These are phyloP conservation scores for Millerago galiae DNA, from an alignment of 805 yeast genomes.

Conservation along the genomic window DNA sequence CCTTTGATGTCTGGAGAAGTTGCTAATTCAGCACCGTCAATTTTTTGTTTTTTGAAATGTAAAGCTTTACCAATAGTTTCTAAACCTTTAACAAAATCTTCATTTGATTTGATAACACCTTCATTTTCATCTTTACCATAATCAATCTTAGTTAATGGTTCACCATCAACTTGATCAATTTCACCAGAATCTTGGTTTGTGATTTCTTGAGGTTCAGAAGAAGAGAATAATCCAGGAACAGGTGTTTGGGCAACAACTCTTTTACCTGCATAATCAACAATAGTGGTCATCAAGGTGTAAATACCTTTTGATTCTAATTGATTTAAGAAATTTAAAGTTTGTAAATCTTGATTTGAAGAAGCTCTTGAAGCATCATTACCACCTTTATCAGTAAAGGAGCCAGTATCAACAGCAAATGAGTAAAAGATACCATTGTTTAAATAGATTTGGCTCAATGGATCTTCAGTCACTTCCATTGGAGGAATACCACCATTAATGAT, in stretches of 20 bases:
- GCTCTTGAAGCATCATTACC: constrained; percentile 84
- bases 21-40: constrained; percentile 43
- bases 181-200: constrained; percentile 37
- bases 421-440: constrained; percentile 82
- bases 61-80: constrained; percentile 61
- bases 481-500: constrained; percentile 66
- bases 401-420: constrained; percentile 68
- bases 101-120: constrained; percentile 41
- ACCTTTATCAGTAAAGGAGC: constrained; percentile 59
- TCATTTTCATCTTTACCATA: constrained; percentile 72
- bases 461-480: constrained; percentile 79
- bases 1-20: constrained; percentile 83
- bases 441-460: constrained; percentile 54
- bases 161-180: constrained; percentile 28
- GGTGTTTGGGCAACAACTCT: constrained; percentile 91
- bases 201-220: constrained; percentile 32
- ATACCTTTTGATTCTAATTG: constrained; percentile 57
- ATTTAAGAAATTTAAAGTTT: constrained; percentile 63
- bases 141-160: constrained; percentile 24
- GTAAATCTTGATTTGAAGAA: constrained; percentile 71
- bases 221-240: constrained; percentile 68
- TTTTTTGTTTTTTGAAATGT: constrained; percentile 69
- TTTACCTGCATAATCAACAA: constrained; percentile 86
- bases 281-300: constrained; percentile 70
- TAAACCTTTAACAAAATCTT: constrained; percentile 49